Base-by-base conservation (phyloP, 2,329 filamentous ascomycete species). In the Curvularia spicifera region DNA sequence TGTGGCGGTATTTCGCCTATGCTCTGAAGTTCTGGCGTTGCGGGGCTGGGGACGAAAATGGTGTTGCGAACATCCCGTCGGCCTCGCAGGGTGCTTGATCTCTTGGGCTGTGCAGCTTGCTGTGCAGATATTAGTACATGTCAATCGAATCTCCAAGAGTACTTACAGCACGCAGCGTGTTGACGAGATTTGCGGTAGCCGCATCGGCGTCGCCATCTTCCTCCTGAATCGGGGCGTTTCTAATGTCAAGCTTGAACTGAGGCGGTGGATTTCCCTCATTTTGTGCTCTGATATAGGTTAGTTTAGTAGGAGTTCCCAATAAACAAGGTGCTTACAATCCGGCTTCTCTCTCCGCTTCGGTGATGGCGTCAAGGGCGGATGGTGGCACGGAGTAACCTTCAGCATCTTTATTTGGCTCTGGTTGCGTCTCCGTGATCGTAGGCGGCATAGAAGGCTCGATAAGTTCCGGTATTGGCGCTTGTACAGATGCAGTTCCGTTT, bases 21-120 rank as follows among this genome's bases (percentile, higher is more conserved):
- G 63, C 72, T 72, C 51, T 73, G 74, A 46, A 76, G 59, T 53
- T 79, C 77, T 37, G 77, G 75, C 10, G 75, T 67, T 15, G 70
- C 67, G 24, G 73, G 74, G 51, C 71, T 76, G 6, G 91, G 89
- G 63, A 93, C 83, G 71, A 95, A 94, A 53, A 97, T 88, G 1
- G 93, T 97, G 77, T 96, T 96, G 58, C 94, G 87, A 62, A 96
- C 91, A 74, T 98, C 94, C 72, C 95, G 86, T 60, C 95, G 89
- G 51, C 95, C 95, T 66, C 95, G 87, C 15, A 96, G 82, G 13
- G 93, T 97, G 45, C 91, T 89, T 13, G 85, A 80, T 58, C 78
- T 76, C 40, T 78, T 76, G 2, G 76, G 65, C 20, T 92, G 87
- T 55, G 87, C 84, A 26, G 78, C 78, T 75, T 84, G 76, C 78